phyloP scores from a whole-genome alignment of 2,329 filamentous ascomycete genomes.

The Aspergillus ochraceus region DNA sequence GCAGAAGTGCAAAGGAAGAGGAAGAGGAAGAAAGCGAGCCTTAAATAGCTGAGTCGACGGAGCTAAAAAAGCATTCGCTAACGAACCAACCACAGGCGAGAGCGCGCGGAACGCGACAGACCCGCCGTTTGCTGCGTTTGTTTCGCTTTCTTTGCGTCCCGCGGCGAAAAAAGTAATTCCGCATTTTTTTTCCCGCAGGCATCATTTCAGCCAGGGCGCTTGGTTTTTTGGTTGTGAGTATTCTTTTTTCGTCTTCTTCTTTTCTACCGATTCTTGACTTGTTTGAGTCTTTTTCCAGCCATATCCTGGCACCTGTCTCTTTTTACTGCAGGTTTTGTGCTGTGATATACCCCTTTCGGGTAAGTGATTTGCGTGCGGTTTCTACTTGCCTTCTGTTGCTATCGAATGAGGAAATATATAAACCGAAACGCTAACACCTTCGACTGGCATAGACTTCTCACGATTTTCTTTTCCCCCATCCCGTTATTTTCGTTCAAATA shows the following conservation, averaged over 20 bases:
- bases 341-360: not conserved
- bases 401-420: constrained; percentile 13
- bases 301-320: not conserved
- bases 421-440: constrained; percentile 8
- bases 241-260: not conserved
- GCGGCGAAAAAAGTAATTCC: constrained; percentile 16
- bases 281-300: not conserved
- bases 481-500: not conserved
- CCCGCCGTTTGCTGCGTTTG: not conserved
- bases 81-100: constrained; percentile 14
- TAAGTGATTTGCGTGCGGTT: constrained; percentile 2
- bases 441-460: not conserved
- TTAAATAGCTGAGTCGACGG: constrained; percentile 56
- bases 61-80: constrained; percentile 19
- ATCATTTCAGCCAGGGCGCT: not conserved
- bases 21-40: constrained; percentile 35
- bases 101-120: no score
- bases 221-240: not conserved
- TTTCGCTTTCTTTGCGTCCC: constrained; percentile 9
- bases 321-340: not conserved
- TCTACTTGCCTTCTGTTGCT: not conserved
- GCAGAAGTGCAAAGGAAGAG: not conserved
- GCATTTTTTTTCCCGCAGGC: constrained; percentile 14
- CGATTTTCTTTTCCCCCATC: not conserved
- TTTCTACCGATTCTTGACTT: not conserved